phyloP scores from a whole-genome alignment of 441 rosid genomes.

The Erodium chrysanthum region DNA sequence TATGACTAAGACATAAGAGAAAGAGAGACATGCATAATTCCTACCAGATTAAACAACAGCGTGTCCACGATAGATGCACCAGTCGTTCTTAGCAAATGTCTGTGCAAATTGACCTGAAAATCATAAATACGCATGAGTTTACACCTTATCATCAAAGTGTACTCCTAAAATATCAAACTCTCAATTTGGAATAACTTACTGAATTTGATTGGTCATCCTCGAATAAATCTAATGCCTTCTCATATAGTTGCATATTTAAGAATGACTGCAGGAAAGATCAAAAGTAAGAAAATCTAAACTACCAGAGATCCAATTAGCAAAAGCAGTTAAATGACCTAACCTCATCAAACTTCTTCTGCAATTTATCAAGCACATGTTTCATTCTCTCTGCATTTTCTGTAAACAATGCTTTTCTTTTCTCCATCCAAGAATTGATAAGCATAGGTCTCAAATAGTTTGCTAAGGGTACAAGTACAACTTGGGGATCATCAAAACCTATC shows the following conservation, averaged over 20 bases:
- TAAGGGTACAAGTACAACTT: conserved; percentile 47
- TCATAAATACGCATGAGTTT: conserved; percentile 18
- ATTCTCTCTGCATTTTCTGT: conserved; percentile 79
- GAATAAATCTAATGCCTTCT: conserved; percentile 77
- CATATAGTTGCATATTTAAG: conserved; percentile 83
- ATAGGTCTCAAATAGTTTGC: conserved; percentile 67
- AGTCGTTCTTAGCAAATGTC: conserved; percentile 80
- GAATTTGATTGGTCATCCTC: conserved; percentile 82
- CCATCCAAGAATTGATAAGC: conserved; percentile 63
- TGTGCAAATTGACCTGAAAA: conserved; percentile 70
- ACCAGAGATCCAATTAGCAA: conserved; percentile 3
- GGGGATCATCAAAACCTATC: conserved; percentile 58
- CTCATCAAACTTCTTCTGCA: conserved; percentile 92
- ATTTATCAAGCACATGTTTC: conserved; percentile 59
- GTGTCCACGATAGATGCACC: conserved; percentile 60
- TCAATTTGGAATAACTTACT: conserved; percentile 41
- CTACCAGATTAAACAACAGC: conserved; percentile 67
- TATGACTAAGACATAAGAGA: neutral
- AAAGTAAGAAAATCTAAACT: neutral
- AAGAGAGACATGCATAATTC: conserved; percentile 4
- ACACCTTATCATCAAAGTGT: conserved; percentile 20
- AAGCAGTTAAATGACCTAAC: conserved; percentile 28
- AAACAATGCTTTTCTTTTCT: conserved; percentile 72
- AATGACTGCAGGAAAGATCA: conserved; percentile 47
- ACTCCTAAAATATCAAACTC: conserved; percentile 13